Evolutionary conservation across 306 rosid genomes (phyloP), one percentile per base, ranked within the genome.

Genomic region (Glycine tomentella): DNA sequence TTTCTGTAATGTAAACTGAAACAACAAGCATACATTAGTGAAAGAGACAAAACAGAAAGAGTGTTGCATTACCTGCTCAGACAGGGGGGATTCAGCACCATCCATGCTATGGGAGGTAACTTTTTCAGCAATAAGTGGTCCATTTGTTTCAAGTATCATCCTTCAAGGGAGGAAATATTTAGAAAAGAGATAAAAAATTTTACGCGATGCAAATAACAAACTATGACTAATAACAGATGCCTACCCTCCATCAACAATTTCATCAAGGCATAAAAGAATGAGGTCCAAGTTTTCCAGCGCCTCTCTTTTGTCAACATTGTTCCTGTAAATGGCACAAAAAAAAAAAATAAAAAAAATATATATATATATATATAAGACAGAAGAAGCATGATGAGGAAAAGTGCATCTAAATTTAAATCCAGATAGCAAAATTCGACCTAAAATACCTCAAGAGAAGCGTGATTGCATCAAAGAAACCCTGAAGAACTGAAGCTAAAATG

Each of bases 261-360:
- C 98, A 61, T 96, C 99, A 68, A 93, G 90, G 79, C 99, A 93
- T 82, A 96, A 80, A 57, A 96, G 95, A 79, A 93, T 88, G 83
- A 96, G 99, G 86, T 96, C 99, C 87, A 96, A 89, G 87, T 96
- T 96, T 89, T 96, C 99, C 36, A 93, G 93, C 72, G 94, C 98
- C 86, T 93, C 98, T 81, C 94, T 85, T 89, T 90, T 96, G 69
- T 96, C 99, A 33, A 93, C 94, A 48, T 84, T 96, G 79, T 83
- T 85, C 89, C 98, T 96, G 81, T 57, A 51, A 79, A 72, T 77
- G 71, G 34, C 58, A 81, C 17, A 78, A 9, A 53, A 16, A 25
- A 9, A 84, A 20, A 0, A 20, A 31, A 58, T n/a, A n/a, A n/a
- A n/a, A n/a, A n/a, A n/a, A n/a, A n/a, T n/a, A n/a, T n/a, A n/a